A percentile compares a stretch with the other conserved stretches of the same genome.
These are phyloP conservation scores for Suillus ampliporus DNA, from an alignment of 768 basidiomycete species.

Conservation along the genomic window DNA sequence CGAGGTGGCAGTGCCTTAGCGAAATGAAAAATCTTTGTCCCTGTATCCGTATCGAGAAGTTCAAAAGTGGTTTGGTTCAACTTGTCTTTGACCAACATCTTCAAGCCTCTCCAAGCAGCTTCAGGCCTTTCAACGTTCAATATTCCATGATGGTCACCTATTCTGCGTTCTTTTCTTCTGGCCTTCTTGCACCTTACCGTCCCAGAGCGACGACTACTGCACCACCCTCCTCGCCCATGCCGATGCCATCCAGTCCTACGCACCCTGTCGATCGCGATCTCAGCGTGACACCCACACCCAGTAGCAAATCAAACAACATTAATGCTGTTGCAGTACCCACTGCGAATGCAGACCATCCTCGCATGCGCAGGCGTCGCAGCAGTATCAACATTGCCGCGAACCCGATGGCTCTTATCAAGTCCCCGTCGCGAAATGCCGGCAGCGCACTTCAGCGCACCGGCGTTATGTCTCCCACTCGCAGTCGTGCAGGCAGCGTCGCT, in stretches of 20 bases:
- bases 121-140: constrained; percentile 4
- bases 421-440: constrained; percentile 56
- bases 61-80: constrained; percentile 22
- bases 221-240: constrained; percentile 31
- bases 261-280: constrained; percentile 43
- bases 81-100: constrained; percentile 10
- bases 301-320: constrained; percentile 26
- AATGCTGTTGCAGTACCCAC: constrained; percentile 30
- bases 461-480: constrained; percentile 42
- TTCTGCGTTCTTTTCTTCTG: constrained; percentile 74
- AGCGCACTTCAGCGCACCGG: constrained; percentile 56
- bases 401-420: constrained; percentile 64
- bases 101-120: neutral
- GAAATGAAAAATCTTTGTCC: neutral
- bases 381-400: constrained; percentile 60
- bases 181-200: constrained; percentile 60
- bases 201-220: constrained; percentile 29
- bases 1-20: neutral
- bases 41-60: neutral
- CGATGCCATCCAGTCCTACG: constrained; percentile 23
- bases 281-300: constrained; percentile 45
- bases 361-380: constrained; percentile 65
- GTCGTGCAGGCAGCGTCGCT: constrained; percentile 52
- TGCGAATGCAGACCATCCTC: constrained; percentile 42
- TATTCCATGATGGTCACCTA: constrained; percentile 49